These are phyloP conservation scores for Cubamyces sp. DNA, from an alignment of 768 basidiomycete genomes.

Conservation along the genomic window DNA sequence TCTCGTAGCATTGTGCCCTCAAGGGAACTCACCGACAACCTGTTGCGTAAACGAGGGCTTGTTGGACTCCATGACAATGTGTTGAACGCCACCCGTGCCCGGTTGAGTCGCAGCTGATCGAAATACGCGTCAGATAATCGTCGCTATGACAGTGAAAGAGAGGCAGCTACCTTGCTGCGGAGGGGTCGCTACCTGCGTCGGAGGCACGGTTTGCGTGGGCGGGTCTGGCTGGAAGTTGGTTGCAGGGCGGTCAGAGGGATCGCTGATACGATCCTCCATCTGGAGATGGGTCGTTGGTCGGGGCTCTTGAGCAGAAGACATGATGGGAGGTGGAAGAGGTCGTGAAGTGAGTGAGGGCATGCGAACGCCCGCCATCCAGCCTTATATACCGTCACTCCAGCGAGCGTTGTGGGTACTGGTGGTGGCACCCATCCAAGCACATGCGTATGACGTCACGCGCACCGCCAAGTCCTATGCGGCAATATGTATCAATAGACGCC, in stretches of 20 bases:
- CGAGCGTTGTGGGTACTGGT: neutral
- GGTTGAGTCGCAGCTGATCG: slow-evolving; percentile 15
- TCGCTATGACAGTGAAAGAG: neutral
- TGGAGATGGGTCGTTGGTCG: slow-evolving; percentile 2
- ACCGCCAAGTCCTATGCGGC: neutral
- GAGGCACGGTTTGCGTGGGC: slow-evolving; percentile 2
- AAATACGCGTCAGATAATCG: neutral
- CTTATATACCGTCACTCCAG: neutral
- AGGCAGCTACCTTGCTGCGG: slow-evolving; percentile 16
- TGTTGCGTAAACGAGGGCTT: slow-evolving; percentile 21
- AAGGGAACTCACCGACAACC: slow-evolving; percentile 12
- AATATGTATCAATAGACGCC: neutral
- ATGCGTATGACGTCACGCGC: neutral
- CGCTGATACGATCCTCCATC: neutral
- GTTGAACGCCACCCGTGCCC: slow-evolving; percentile 11
- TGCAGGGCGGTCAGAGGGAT: neutral
- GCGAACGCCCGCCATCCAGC: neutral
- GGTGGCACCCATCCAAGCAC: neutral
- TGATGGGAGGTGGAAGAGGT: neutral
- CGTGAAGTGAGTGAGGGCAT: neutral
- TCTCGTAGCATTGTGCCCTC: too few species aligned
- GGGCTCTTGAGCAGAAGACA: slow-evolving; percentile 7
- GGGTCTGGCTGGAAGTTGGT: slow-evolving; percentile 10
- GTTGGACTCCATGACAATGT: slow-evolving; percentile 8
- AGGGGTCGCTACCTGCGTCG: slow-evolving; percentile 17